phyloP scores from a whole-genome alignment of 1,284 basidiomycete species.

The Ceratobasidium sp. region DNA sequence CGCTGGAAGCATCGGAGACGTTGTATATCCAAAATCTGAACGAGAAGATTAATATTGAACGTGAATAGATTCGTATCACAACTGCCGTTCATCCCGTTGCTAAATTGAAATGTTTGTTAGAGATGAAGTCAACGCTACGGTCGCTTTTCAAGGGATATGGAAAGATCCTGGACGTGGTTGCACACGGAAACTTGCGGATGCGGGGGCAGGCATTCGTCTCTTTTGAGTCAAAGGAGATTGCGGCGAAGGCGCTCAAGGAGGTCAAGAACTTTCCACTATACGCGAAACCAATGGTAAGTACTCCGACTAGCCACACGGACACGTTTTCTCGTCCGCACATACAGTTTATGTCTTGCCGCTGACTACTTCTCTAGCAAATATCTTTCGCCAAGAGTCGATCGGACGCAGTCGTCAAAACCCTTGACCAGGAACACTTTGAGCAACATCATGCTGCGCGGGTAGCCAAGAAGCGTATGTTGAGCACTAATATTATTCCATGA shows the following conservation, averaged over 20 bases:
- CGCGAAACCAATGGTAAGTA: slow-evolving; percentile 90
- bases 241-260: slow-evolving; percentile 89
- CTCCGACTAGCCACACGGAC: slow-evolving; percentile 19
- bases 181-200: slow-evolving; percentile 95
- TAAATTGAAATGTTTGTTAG: slow-evolving; percentile 56
- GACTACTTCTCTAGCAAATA: slow-evolving; percentile 74
- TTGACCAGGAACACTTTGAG: slow-evolving; percentile 74
- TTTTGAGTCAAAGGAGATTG: slow-evolving; percentile 82
- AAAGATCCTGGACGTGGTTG: slow-evolving; percentile 90
- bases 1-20: slow-evolving; percentile 72
- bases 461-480: slow-evolving; percentile 81
- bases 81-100: slow-evolving; percentile 21
- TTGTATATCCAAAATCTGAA: slow-evolving; percentile 98
- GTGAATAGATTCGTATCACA: slow-evolving; percentile 59
- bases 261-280: slow-evolving; percentile 95
- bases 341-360: slow-evolving; percentile 20
- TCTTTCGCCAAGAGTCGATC: slow-evolving; percentile 89
- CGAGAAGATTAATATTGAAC: slow-evolving; percentile 91
- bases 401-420: slow-evolving; percentile 85
- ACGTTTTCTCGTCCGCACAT: slow-evolving; percentile 9
- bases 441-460: slow-evolving; percentile 77
- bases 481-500: slow-evolving; percentile 12
- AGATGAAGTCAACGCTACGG: slow-evolving; percentile 88
- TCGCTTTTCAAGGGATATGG: slow-evolving; percentile 95
- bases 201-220: slow-evolving; percentile 98